Percentiles rank a stretch among this genome's conserved stretches.
phyloP scores from a whole-genome alignment of 2,329 filamentous ascomycete genomes.

The Aspergillus oerlinghausenensis region DNA sequence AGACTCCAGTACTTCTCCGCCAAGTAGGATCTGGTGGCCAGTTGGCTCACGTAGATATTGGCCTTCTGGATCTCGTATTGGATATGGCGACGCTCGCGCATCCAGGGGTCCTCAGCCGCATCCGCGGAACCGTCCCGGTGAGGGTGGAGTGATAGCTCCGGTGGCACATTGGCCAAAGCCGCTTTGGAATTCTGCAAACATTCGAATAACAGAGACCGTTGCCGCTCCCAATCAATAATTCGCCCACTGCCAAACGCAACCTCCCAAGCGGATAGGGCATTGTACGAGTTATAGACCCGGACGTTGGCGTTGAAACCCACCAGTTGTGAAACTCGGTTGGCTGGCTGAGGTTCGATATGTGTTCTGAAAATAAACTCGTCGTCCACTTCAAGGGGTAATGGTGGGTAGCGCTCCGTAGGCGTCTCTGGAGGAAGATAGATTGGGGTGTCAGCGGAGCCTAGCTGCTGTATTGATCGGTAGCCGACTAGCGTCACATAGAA shows the following conservation, averaged over 20 bases:
- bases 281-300: slow-evolving; percentile 75
- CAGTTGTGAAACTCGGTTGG: slow-evolving; percentile 63
- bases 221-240: slow-evolving; percentile 70
- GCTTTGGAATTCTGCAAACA: slow-evolving; percentile 67
- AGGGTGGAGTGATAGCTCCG: slow-evolving; percentile 58
- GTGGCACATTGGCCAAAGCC: slow-evolving; percentile 62
- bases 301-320: slow-evolving; percentile 78
- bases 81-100: slow-evolving; percentile 38
- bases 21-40: slow-evolving; percentile 77
- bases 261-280: slow-evolving; percentile 71
- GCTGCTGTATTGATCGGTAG: slow-evolving; percentile 71
- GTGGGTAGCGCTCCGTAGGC: slow-evolving; percentile 69
- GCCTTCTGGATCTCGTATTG: slow-evolving; percentile 90
- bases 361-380: slow-evolving; percentile 73
- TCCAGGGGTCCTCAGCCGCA: slow-evolving; percentile 37
- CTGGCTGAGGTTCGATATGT: slow-evolving; percentile 66
- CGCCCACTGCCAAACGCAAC: slow-evolving; percentile 75
- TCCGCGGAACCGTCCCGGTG: slow-evolving; percentile 46
- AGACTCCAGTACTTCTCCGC: slow-evolving; percentile 82
- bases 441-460: slow-evolving; percentile 67
- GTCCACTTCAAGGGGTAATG: slow-evolving; percentile 75
- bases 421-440: slow-evolving; percentile 73
- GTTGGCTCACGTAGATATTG: slow-evolving; percentile 77
- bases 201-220: slow-evolving; percentile 67
- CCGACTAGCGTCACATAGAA: slow-evolving; percentile 81